Conservation (phyloP, 257 asterid species). For the Solanum paucissectum region DNA sequence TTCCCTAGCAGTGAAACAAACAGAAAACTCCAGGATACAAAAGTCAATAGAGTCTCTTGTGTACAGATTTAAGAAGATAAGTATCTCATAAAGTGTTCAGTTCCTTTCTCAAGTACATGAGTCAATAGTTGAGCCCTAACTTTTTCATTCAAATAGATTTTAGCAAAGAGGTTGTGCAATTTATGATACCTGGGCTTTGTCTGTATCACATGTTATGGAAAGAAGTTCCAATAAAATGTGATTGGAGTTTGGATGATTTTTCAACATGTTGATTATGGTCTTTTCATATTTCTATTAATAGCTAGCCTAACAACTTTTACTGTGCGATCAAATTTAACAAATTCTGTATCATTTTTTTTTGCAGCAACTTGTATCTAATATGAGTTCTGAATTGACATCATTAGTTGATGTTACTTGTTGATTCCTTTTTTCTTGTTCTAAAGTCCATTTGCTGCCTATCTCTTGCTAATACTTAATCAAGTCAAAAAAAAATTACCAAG, state of each 20-base stretch:
- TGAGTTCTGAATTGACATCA: background rate
- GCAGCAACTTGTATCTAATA: background rate
- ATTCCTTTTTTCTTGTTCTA: background rate
- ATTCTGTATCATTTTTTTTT: background rate
- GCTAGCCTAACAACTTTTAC: background rate
- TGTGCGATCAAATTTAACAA: background rate
- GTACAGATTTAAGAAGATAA: constrained; percentile 48
- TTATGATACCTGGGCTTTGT: background rate
- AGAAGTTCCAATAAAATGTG: background rate
- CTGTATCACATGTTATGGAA: background rate
- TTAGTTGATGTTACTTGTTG: background rate
- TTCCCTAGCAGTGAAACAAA: constrained; percentile 41
- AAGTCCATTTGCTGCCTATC: background rate
- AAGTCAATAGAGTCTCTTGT: constrained; percentile 51
- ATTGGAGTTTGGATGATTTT: background rate
- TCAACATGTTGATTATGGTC: background rate
- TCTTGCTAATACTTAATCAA: background rate
- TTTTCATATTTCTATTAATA: background rate
- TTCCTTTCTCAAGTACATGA: background rate
- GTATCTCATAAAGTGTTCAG: background rate
- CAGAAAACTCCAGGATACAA: constrained; percentile 59
- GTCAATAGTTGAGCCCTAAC: background rate
- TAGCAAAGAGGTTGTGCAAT: background rate
- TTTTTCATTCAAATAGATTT: background rate
- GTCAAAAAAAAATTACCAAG: background rate